These are phyloP conservation scores for Fusarium ambrosium DNA, from an alignment of 2,329 filamentous ascomycete genomes.

Conservation along the genomic window DNA sequence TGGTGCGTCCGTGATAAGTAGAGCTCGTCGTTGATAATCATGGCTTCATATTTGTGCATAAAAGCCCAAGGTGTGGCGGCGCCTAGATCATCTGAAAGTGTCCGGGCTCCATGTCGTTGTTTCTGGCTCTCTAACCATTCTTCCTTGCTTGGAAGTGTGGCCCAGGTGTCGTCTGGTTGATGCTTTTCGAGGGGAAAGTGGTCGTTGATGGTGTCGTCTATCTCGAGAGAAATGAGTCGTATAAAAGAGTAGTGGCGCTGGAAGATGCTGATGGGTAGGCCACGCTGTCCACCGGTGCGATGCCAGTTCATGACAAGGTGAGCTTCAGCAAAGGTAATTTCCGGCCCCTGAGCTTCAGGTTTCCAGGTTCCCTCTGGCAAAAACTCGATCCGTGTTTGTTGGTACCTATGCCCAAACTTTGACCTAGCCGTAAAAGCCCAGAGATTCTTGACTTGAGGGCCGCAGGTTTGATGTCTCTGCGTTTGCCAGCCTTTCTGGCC, in stretches of 20 bases:
- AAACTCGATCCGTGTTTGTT: neutral
- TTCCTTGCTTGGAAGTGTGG: neutral
- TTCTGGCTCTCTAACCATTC: neutral
- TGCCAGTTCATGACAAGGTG: neutral
- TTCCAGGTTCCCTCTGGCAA: neutral
- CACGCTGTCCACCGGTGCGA: neutral
- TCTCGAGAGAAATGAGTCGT: neutral
- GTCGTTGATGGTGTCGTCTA: neutral
- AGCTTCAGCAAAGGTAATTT: neutral
- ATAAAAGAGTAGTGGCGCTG: neutral
- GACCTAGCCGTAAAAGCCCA: neutral
- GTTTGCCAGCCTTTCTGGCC: no score
- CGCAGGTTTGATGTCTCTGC: neutral
- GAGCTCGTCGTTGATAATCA: neutral
- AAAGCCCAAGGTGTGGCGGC: neutral
- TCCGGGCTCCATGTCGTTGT: neutral
- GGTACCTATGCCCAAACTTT: neutral
- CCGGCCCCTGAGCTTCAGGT: neutral
- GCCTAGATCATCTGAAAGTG: neutral
- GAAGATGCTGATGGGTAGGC: neutral
- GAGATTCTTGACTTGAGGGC: neutral
- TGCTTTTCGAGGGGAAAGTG: neutral
- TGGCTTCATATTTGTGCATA: neutral
- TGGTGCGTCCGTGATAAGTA: neutral
- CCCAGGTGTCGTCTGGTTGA: neutral